Conservation (phyloP, 345 rosid species). For the Crucihimalaya himalaica region DNA sequence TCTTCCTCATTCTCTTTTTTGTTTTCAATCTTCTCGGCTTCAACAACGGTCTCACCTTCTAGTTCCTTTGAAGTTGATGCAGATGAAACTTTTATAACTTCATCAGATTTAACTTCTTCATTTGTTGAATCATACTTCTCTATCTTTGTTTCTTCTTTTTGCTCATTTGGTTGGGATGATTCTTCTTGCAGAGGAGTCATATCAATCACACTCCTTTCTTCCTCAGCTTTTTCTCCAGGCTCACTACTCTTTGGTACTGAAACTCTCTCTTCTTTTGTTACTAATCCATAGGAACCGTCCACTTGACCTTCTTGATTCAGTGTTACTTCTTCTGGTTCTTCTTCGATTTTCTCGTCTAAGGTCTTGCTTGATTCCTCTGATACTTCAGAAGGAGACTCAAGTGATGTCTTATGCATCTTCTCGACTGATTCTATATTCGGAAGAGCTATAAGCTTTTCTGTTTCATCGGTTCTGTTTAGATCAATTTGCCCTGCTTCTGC, state of each 20-base stretch:
- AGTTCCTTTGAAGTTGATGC: constrained; percentile 6
- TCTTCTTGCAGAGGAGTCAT: constrained; percentile 5
- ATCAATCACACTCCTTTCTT: constrained; percentile 18
- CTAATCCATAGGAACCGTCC: constrained; percentile 10
- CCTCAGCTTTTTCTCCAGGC: not conserved
- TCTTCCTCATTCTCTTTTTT: constrained; percentile 18
- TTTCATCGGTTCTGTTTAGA: constrained; percentile 21
- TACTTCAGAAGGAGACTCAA: constrained; percentile 31
- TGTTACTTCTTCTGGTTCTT: constrained; percentile 3
- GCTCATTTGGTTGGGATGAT: not conserved
- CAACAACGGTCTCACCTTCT: constrained; percentile 19
- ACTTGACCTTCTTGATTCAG: constrained; percentile 9
- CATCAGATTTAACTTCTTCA: constrained; percentile 27
- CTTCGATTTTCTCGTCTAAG: constrained; percentile 10
- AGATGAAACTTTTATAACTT: constrained; percentile 14
- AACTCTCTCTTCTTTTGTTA: constrained; percentile 17
- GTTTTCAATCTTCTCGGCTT: constrained; percentile 12
- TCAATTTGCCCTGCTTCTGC: constrained; percentile 10
- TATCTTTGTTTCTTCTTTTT: constrained; percentile 5
- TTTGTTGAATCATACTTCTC: constrained; percentile 19
- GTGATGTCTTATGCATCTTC: constrained; percentile 11
- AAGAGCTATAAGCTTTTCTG: not conserved
- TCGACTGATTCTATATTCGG: constrained; percentile 18
- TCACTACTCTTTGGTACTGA: not conserved
- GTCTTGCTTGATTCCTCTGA: constrained; percentile 32